Conservation (phyloP, 371 early-diverging fungal species). For the Apophysomyces ossiformis region DNA sequence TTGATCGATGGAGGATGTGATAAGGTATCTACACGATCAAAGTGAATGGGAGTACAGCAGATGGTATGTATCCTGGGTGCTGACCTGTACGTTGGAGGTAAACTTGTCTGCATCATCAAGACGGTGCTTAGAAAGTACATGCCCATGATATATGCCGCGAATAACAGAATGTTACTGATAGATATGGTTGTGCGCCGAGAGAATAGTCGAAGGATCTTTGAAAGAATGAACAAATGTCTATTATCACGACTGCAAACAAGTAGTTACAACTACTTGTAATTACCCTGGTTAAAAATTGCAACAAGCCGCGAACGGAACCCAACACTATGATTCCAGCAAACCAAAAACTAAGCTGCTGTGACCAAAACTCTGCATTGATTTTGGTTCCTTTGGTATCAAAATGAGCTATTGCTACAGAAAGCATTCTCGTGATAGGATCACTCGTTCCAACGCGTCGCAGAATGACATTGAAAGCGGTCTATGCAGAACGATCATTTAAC, state of each 20-base stretch:
- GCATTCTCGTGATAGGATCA: conserved; percentile 86
- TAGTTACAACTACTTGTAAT: background rate
- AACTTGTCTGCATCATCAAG: conserved; percentile 86
- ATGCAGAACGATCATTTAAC: background rate
- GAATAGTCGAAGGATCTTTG: conserved; percentile 64
- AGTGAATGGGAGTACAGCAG: conserved; percentile 1
- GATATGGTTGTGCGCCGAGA: conserved; percentile 62
- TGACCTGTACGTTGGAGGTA: conserved; percentile 84
- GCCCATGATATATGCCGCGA: conserved; percentile 89
- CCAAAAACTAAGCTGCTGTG: conserved; percentile 91
- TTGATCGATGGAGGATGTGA: conserved; percentile 76
- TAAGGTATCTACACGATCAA: conserved; percentile 59
- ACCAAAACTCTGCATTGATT: conserved; percentile 81
- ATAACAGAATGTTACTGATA: conserved; percentile 71
- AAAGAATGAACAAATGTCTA: background rate
- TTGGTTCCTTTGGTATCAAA: conserved; percentile 51
- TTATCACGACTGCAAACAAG: background rate
- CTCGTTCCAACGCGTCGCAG: conserved; percentile 74
- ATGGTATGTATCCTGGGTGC: background rate
- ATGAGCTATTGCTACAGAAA: conserved; percentile 73
- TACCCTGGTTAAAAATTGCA: conserved; percentile 82
- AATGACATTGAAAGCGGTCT: conserved; percentile 81
- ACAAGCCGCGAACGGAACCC: conserved; percentile 83
- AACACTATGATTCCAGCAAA: conserved; percentile 90
- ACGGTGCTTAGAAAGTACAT: conserved; percentile 91